These are phyloP conservation scores for Trametes cubensis DNA, from an alignment of 768 basidiomycete genomes.

Conservation along the genomic window DNA sequence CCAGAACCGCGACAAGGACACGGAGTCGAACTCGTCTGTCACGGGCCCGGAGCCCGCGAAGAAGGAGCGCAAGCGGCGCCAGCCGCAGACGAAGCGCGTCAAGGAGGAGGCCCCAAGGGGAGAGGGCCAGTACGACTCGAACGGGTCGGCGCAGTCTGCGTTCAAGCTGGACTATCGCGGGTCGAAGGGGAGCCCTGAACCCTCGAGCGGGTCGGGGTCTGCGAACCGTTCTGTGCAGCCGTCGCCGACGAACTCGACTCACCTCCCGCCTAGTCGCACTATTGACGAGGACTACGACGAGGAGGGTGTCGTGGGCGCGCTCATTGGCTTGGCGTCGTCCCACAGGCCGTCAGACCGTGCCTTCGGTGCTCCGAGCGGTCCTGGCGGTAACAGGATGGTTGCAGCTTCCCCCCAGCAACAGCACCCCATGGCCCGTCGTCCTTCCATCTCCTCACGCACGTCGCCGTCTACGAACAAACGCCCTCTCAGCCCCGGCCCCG, in stretches of 20 bases:
- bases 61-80: conserved; percentile 59
- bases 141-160: conserved; percentile 13
- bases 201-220: conserved; percentile 61
- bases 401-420: conserved; percentile 23
- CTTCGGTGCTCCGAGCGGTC: conserved; percentile 20
- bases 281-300: conserved; percentile 96
- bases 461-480: conserved; percentile 71
- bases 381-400: conserved; percentile 13
- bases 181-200: conserved; percentile 56
- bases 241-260: conserved; percentile 65
- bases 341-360: conserved; percentile 30
- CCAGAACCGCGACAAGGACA: conserved; percentile 52
- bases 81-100: conserved; percentile 36
- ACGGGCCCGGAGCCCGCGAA: conserved; percentile 46
- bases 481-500: conserved; percentile 66
- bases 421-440: conserved; percentile 24
- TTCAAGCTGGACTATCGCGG: conserved; percentile 28
- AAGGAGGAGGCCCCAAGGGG: conserved; percentile 38
- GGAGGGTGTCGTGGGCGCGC: conserved; percentile 84
- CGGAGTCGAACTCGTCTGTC: conserved; percentile 20
- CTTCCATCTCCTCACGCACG: conserved; percentile 63
- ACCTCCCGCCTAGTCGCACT: conserved; percentile 62
- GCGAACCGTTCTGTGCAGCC: conserved; percentile 68
- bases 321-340: conserved; percentile 65
- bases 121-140: conserved; percentile 25